phyloP scores from a whole-genome alignment of 148 eudicot genomes.

The Suaeda aralocaspica region DNA sequence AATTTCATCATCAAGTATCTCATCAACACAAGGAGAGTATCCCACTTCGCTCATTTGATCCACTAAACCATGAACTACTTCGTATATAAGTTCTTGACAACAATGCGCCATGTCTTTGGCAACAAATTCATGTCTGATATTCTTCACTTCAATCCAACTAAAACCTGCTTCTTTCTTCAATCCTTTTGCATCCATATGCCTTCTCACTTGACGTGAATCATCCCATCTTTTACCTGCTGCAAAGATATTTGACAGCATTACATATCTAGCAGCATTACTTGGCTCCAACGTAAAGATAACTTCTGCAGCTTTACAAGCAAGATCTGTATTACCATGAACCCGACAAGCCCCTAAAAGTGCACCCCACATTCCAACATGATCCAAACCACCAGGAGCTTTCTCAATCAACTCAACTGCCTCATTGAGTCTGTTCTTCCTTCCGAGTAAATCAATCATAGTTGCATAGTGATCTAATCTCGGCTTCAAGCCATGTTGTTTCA shows the following conservation, averaged over 20 bases:
- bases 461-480: conserved; percentile 57
- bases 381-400: conserved; percentile 38
- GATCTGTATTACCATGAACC: conserved; percentile 49
- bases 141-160: conserved; percentile 68
- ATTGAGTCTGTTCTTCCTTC: conserved; percentile 53
- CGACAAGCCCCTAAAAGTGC: conserved; percentile 58
- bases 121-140: conserved; percentile 46
- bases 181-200: conserved; percentile 42
- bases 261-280: conserved; percentile 52
- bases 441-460: conserved; percentile 65
- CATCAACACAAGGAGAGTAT: conserved; percentile 21
- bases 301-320: conserved; percentile 55
- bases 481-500: conserved; percentile 40
- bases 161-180: conserved; percentile 55
- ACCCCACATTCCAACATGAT: conserved; percentile 66
- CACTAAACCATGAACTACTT: conserved; percentile 43
- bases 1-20: conserved; percentile 15
- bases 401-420: conserved; percentile 55
- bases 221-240: conserved; percentile 59
- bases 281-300: conserved; percentile 57
- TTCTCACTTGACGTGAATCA: conserved; percentile 50
- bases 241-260: conserved; percentile 65
- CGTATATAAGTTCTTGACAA: conserved; percentile 30
- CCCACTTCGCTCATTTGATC: conserved; percentile 52
- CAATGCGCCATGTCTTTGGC: conserved; percentile 45